Evolutionary conservation across 108 stramenopile genomes (phyloP), one percentile per base, ranked within the genome.

Genomic region (Fragilariopsis cylindrus): DNA sequence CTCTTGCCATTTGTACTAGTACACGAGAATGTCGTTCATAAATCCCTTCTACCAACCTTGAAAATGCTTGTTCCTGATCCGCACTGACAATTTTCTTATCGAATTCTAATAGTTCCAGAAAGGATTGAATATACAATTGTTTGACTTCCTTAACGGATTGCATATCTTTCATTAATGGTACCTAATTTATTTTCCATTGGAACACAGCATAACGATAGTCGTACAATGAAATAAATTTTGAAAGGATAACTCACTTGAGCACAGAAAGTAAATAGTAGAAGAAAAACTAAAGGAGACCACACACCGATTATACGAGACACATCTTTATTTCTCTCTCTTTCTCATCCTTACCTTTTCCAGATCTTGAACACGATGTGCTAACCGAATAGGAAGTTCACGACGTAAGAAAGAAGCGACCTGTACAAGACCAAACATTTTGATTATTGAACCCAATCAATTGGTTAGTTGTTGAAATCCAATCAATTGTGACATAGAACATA

Each of bases 1-100:
- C 97, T 48, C 92, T 76, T 12, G 98, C 98, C 98, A 99, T 99
- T 58, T 97, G 97, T 9, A 98, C 92, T 48, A 99, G 79, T 9
- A 97, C 97, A 6, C 86, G 82, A 5, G 96, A 88, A 79, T 99
- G 98, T 5, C 97, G 80, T 65, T 97, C 91, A 75, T 99, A 99
- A 21, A 98, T 95, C 43, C 78, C 82, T 77, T 97, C 91, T 6
- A 99, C 76, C 19, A 97, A 78, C 12, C 75, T 52, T 13, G 95
- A 89, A 83, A 99, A 99, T 39, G 76, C 71, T 55, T 73, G 77
- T 75, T 97, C 98, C 47, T 88, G 81, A 15, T 86, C 81, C 44
- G 65, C 50, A 15, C 75, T 90, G 13, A 65, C 70, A 40, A 96
- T 96, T 47, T 84, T 81, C 57, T 92, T 81, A 69, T 84, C 85